Base-by-base conservation (phyloP, 176 grass and related monocot genomes). In the Tuctoria greenei region DNA sequence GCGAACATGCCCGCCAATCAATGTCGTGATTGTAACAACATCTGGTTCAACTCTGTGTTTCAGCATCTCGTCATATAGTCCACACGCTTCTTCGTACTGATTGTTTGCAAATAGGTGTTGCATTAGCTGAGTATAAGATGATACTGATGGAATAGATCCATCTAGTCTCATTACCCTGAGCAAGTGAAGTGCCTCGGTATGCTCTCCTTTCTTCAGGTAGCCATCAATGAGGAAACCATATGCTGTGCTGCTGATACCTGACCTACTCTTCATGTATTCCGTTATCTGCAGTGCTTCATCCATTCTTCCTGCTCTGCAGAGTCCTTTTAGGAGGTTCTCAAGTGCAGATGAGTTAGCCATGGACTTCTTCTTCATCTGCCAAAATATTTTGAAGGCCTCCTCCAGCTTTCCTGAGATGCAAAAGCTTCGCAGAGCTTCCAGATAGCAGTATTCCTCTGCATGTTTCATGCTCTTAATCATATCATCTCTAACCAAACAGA, bases 81-180 rank as follows among this genome's bases (percentile, higher is more conserved):
- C 58, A 52, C 83, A 93, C 17, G 85, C 90, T 76, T 80, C 79
- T 84, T 81, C 41, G 58, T 82, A 87, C 77, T 76, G 84, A 65
- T 90, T 71, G 10, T 54, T 71, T 58, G 50, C 67, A 74, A 93
- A 97, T 24, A 97, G 69, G 62, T 90, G 77, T 37, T 97, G 87
- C 75, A 97, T 90, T 34, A 89, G 66, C 61, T 93, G 87, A 84
- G 90, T 97, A 88, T 97, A 97, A 82, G 85, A 81, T 54, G 87
- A 93, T 52, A 83, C 52, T 37, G 72, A 57, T 23, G 90, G 87
- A 65, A 86, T 45, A 52, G 73, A 80, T 37, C 84, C 87, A 70
- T 68, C 34, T 79, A 90, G 71, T 84, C 10, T 97, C 85, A 93
- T 90, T 58, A 17, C 71, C 55, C 37, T 57, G 13, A 97, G 81